Base-by-base conservation (phyloP, 106 monocot genomes). In the Gastrodia elata region DNA sequence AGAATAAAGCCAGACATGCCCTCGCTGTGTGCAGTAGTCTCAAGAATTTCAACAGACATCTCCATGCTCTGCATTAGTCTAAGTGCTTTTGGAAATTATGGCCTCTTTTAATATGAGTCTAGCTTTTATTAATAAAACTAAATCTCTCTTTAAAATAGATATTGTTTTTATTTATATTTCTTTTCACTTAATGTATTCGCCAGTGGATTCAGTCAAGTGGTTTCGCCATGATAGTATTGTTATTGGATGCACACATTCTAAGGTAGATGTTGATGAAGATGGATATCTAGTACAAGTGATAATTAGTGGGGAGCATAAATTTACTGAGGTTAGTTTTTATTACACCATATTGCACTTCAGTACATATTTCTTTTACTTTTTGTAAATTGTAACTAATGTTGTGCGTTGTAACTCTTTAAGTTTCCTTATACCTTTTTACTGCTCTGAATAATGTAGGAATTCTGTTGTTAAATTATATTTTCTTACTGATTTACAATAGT, bases 191-290 rank as follows among this genome's bases (percentile, higher is more conserved):
- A 13, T 58, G 65, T 24, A 46, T 73, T 65, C 67, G 25, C 34
- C 75, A 93, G 96, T 97, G 78, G 96, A 97, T 82, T 84, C 90
- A 41, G 74, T 97, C 38, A 82, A 84, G 64, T 97, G 96, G 96
- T 73, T 92, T 35, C 82, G 84, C 22, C 73, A 83, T 71, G 83
- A 86, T 78, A 87, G 79, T 79, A 90, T 97, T 65, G 72, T 97
- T 76, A 28, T 97, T 71, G 92, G 92, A 38, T 92, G 86, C 70
- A 20, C 79, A 80, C 86, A 84, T 48, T 81, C 88, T 35, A 82
- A 77, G 81, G 86, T 87, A 73, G 82, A 87, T 77, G 77, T 73
- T 77, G 75, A 82, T 8, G 95, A 96, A 70, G 86, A 86, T 56
- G 86, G 84, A 38, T 97, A 92, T 70, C 55, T 90, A 38, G 68